A percentile compares a stretch with the other conserved stretches of the same genome.
These are phyloP conservation scores for Detonula confervacea DNA, from an alignment of 352 stramenopile genomes.

Conservation along the genomic window DNA sequence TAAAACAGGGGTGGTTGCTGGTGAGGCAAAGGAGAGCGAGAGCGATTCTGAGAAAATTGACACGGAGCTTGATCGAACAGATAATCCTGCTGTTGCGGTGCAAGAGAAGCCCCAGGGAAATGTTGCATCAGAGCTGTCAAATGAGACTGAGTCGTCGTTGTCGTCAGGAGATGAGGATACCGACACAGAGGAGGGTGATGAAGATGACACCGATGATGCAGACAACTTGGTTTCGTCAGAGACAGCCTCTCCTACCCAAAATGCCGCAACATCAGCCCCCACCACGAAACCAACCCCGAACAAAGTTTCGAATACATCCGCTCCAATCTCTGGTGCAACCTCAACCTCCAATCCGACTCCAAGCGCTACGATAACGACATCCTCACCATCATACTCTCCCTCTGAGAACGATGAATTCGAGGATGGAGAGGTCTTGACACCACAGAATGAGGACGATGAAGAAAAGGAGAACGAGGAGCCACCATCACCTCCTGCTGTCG, in stretches of 20 bases:
- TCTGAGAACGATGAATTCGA: slow-evolving; percentile 34
- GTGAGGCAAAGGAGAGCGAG: neutral
- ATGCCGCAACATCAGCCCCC: neutral
- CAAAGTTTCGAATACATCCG: slow-evolving; percentile 9
- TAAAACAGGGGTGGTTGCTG: neutral
- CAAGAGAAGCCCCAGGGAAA: too few species aligned
- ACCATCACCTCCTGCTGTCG: neutral
- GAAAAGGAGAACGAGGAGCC: slow-evolving; percentile 9
- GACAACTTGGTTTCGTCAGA: neutral
- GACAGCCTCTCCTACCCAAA: slow-evolving; percentile 5
- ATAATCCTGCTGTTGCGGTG: too few species aligned
- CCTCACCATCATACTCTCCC: neutral
- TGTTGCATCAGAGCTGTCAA: too few species aligned
- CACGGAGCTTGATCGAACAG: too few species aligned
- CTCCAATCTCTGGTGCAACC: too few species aligned
- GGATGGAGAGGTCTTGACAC: slow-evolving; percentile 24
- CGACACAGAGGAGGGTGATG: neutral
- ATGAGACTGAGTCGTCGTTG: neutral
- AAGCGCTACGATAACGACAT: slow-evolving; percentile 13
- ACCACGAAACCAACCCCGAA: neutral
- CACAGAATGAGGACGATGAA: neutral
- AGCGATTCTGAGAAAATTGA: neutral
- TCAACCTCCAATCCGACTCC: too few species aligned
- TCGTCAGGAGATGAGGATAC: neutral
- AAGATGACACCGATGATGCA: neutral